Percentiles rank a stretch among this genome's conserved stretches.
These are phyloP conservation scores for Termitomyces sp. DNA, from an alignment of 768 basidiomycete genomes.

Conservation along the genomic window DNA sequence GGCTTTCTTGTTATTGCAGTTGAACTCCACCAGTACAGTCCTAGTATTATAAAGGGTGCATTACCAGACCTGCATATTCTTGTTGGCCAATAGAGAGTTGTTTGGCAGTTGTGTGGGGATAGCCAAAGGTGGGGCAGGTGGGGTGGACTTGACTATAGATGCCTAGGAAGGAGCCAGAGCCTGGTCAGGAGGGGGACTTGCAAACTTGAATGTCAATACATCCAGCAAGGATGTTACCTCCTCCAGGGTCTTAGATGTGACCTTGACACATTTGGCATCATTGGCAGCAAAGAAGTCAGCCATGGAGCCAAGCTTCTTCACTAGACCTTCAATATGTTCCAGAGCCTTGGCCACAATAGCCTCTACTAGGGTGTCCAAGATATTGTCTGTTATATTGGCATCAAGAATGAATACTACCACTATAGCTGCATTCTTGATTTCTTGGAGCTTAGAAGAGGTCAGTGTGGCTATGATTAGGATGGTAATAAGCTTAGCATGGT, in stretches of 20 bases:
- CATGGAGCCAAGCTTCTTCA: not conserved
- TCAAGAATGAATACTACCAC: not conserved
- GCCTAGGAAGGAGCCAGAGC: too few relatives aligned
- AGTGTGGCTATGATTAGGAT: not conserved
- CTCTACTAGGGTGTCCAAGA: not conserved
- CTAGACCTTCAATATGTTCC: too few relatives aligned
- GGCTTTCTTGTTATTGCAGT: not conserved
- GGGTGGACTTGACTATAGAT: too few relatives aligned
- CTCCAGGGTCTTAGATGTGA: not conserved
- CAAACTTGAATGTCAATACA: not conserved
- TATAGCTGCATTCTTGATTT: not conserved
- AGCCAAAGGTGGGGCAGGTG: too few relatives aligned
- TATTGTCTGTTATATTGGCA: not conserved
- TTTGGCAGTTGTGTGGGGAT: not conserved
- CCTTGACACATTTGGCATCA: too few relatives aligned
- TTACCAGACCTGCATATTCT: not conserved
- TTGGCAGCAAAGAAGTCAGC: too few relatives aligned
- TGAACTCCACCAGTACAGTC: not conserved
- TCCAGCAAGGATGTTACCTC: not conserved
- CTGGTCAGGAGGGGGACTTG: too few relatives aligned
- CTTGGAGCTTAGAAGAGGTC: not conserved
- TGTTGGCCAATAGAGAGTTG: not conserved
- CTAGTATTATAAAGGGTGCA: not conserved
- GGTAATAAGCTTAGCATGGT: not conserved
- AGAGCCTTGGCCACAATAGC: not conserved